These are phyloP conservation scores for Orbilia blumenaviensis DNA, from an alignment of 2,329 filamentous ascomycete genomes.

Conservation along the genomic window DNA sequence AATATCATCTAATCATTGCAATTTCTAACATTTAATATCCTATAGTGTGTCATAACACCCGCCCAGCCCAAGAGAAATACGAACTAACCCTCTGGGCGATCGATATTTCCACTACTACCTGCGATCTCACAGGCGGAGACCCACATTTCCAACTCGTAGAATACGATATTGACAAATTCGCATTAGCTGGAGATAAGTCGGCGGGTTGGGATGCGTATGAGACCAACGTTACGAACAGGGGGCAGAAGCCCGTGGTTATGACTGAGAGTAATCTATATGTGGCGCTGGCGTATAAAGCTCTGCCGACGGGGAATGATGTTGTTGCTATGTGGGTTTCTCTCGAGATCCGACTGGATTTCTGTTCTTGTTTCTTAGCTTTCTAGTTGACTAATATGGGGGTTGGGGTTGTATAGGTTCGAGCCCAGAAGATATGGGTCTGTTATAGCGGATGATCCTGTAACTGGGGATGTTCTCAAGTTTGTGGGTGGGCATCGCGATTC, in stretches of 20 bases:
- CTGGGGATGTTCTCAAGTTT: neutral
- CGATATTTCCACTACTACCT: neutral
- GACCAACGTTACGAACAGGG: neutral
- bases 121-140: neutral
- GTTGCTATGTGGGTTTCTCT: neutral
- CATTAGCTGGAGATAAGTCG: neutral
- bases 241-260: neutral
- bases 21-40: no score
- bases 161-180: neutral
- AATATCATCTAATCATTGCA: neutral
- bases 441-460: neutral
- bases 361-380: no score
- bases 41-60: constrained; percentile 17
- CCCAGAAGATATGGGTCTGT: neutral
- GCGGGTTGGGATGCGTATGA: neutral
- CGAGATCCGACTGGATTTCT: no score
- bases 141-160: neutral
- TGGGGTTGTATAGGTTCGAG: neutral
- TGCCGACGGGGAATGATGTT: neutral
- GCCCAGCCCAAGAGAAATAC: neutral
- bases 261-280: neutral
- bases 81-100: constrained; percentile 14
- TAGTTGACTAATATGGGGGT: no score
- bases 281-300: neutral
- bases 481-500: neutral